Percentiles rank a stretch among this genome's conserved stretches.
Conservation (phyloP, 495 filamentous ascomycete species). For the Ramalina intermedia region DNA sequence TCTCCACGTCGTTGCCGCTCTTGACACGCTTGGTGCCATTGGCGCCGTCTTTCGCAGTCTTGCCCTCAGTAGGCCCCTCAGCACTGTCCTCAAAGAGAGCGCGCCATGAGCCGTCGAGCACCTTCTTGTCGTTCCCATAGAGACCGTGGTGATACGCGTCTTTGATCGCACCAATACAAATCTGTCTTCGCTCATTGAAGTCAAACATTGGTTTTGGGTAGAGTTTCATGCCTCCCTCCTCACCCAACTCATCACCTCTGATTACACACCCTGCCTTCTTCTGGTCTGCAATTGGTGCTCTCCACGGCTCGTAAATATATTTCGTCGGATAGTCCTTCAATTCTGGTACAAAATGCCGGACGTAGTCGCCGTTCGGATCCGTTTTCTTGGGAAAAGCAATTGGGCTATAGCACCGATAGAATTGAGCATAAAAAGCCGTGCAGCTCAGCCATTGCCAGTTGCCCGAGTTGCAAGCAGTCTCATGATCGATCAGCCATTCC, state of each 20-base stretch:
- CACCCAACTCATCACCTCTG: constrained; percentile 32
- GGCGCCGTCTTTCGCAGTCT: constrained; percentile 16
- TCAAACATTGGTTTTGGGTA: constrained; percentile 66
- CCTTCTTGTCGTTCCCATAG: constrained; percentile 41
- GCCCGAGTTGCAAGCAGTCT: constrained; percentile 50
- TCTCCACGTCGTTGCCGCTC: constrained; percentile 11
- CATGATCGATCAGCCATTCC: constrained; percentile 57
- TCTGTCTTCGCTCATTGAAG: constrained; percentile 39
- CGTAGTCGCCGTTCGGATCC: constrained; percentile 46
- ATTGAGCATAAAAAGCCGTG: constrained; percentile 52
- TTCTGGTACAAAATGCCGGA: constrained; percentile 48
- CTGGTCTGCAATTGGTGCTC: constrained; percentile 44
- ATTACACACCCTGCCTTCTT: constrained; percentile 42
- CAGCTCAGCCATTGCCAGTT: constrained; percentile 70
- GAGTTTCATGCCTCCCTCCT: constrained; percentile 20
- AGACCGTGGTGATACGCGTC: constrained; percentile 46
- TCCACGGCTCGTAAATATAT: constrained; percentile 65
- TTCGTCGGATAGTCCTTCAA: constrained; percentile 42
- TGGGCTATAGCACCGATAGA: constrained; percentile 51
- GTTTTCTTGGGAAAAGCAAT: constrained; percentile 53
- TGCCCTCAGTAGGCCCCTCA: constrained; percentile 34
- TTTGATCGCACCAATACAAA: constrained; percentile 51
- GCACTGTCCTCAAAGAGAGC: constrained; percentile 34
- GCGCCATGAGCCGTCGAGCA: constrained; percentile 49
- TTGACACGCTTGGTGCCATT: constrained; percentile 18